phyloP scores from a whole-genome alignment of 768 basidiomycete genomes.

The Boletales sp. region DNA sequence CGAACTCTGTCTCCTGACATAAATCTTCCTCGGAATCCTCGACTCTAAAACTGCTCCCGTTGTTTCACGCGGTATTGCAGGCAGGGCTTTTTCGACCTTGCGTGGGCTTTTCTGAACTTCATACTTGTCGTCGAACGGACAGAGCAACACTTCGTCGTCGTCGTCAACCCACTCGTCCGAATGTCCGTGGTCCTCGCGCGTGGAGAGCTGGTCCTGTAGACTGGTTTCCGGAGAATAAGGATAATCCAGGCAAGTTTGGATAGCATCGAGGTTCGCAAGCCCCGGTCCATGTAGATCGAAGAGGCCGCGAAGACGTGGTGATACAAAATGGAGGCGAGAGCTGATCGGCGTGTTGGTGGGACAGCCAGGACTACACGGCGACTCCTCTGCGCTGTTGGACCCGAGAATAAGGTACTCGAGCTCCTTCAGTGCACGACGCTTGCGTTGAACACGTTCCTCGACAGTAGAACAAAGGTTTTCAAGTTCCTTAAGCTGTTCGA shows the following conservation, averaged over 20 bases:
- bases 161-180: slow-evolving; percentile 24
- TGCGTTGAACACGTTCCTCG: slow-evolving; percentile 22
- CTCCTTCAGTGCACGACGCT: slow-evolving; percentile 19
- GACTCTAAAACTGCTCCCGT: slow-evolving; percentile 4
- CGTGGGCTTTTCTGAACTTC: slow-evolving; percentile 5
- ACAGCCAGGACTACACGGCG: slow-evolving; percentile 16
- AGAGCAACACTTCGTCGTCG: slow-evolving; percentile 21
- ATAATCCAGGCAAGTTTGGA: slow-evolving; percentile 25
- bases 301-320: slow-evolving; percentile 30
- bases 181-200: slow-evolving; percentile 7
- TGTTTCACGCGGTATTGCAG: slow-evolving; percentile 8
- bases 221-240: slow-evolving; percentile 19
- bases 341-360: slow-evolving; percentile 21
- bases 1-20: slow-evolving; percentile 16
- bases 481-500: slow-evolving; percentile 25
- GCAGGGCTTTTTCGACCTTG: slow-evolving; percentile 13
- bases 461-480: slow-evolving; percentile 19
- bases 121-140: slow-evolving; percentile 25
- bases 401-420: slow-evolving; percentile 22
- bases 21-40: slow-evolving; percentile 20
- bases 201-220: neutral
- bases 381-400: slow-evolving; percentile 5
- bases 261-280: slow-evolving; percentile 16
- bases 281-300: slow-evolving; percentile 29
- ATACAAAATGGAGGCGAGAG: slow-evolving; percentile 10